These are phyloP conservation scores for Xylariaceae sp. DNA, from an alignment of 2,329 filamentous ascomycete genomes.

Conservation along the genomic window DNA sequence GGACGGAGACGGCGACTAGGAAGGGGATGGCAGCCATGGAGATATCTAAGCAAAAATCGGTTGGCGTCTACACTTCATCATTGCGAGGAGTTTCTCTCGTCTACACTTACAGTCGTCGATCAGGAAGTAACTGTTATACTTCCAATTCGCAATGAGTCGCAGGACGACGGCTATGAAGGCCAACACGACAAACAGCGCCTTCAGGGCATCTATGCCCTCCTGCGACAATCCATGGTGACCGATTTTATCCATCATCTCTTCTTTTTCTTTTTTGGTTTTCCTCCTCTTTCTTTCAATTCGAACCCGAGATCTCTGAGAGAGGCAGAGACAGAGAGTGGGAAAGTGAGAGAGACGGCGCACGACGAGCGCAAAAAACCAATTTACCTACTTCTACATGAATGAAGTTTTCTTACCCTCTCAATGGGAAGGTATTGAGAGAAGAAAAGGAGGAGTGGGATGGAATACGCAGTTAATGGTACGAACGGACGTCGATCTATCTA, in stretches of 20 bases:
- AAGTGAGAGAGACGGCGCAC: too few species aligned
- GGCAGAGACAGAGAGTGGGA: too few species aligned
- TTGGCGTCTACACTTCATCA: background rate
- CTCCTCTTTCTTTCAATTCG: background rate
- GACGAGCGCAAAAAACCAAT: too few species aligned
- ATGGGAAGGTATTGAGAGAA: too few species aligned
- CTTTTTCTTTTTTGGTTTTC: too few species aligned
- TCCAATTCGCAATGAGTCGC: conserved; percentile 18
- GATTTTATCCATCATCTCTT: conserved; percentile 1
- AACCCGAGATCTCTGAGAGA: too few species aligned
- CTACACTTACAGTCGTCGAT: conserved; percentile 17
- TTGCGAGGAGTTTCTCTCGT: background rate
- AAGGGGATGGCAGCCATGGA: conserved; percentile 17
- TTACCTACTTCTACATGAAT: too few species aligned
- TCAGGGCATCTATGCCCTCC: conserved; percentile 13
- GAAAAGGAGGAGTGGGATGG: too few species aligned
- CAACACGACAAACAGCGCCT: conserved; percentile 12
- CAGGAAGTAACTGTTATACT: conserved; percentile 14
- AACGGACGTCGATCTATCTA: too few species aligned
- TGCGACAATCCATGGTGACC: conserved; percentile 2
- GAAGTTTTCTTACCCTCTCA: too few species aligned
- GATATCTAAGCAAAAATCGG: conserved; percentile 8
- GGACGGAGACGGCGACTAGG: conserved; percentile 7
- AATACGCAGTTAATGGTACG: too few species aligned
- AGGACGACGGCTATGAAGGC: conserved; percentile 10